Evolutionary conservation across 1,284 basidiomycete species (phyloP), one percentile per base, ranked within the genome.

Genomic region (Wolfiporia cocos): DNA sequence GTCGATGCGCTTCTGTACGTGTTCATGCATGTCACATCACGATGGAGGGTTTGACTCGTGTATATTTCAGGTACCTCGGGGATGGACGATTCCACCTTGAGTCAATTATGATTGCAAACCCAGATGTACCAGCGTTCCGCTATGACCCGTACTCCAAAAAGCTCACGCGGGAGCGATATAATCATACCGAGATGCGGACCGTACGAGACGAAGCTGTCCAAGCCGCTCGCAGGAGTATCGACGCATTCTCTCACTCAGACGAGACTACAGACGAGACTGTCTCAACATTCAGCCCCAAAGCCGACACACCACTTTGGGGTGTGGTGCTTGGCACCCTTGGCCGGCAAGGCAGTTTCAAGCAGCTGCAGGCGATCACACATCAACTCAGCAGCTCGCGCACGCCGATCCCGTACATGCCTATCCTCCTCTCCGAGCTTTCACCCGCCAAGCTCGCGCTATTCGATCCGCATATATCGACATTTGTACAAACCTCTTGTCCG

Each of bases 131-230:
- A 10, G 94, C 96, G 0, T 99, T 97, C 71, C 81, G 96, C 22
- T 99, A 98, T 65, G 96, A 99, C 58, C 96, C 96, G 4, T 99
- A 99, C 64, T 92, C 92, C 23, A 99, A 99, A 64, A 94, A 94
- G 57, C 75, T 99, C 44, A 98, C 95, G 4, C 69, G 92, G 49
- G 96, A 99, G 61, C 73, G 81, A 4, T 99, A 99, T 57, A 78
- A 94, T 57, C 93, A 99, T 57, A 66, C 70, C 14, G 84, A 92
- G 67, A 99, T 99, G 96, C 77, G 81, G 34, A 59, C 63, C 10
- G 67, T 83, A 33, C 74, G 92, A 26, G 74, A 81, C n/a, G 72
- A 88, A 24, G 93, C 93, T 0, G 81, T 99, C 2, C 73, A 76
- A 46, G 65, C 67, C 15, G 93, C 92, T 3, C 71, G 80, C 26